Percentiles rank a stretch among this genome's conserved stretches.
Conservation (phyloP, 805 yeast genomes). For the Monosporozyma siamensis region DNA sequence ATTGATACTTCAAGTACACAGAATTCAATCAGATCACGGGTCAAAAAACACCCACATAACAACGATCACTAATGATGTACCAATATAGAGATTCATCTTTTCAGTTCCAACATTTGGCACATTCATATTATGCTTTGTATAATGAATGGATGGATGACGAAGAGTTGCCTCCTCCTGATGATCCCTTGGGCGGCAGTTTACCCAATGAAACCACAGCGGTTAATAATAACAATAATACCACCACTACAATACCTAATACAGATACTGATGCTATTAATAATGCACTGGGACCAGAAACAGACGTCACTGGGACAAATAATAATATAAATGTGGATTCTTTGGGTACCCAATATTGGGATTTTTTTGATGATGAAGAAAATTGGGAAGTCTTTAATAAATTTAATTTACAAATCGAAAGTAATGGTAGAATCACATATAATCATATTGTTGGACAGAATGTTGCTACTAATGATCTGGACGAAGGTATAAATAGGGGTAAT, state of each 20-base stretch:
- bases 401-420: slow-evolving; percentile 16
- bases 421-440: slow-evolving; percentile 12
- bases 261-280: not conserved
- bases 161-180: slow-evolving; percentile 23
- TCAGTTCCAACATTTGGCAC: slow-evolving; percentile 18
- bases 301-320: not conserved
- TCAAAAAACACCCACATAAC: too few relatives aligned
- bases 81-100: slow-evolving; percentile 21
- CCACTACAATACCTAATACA: not conserved
- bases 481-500: not conserved
- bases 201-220: not conserved
- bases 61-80: not conserved
- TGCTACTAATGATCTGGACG: too few relatives aligned
- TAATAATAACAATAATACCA: not conserved
- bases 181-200: not conserved
- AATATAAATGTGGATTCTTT: not conserved
- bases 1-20: too few relatives aligned
- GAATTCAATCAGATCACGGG: too few relatives aligned
- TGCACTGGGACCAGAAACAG: not conserved
- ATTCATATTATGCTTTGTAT: slow-evolving; percentile 21
- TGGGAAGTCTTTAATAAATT: slow-evolving; percentile 22
- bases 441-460: not conserved
- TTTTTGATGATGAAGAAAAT: slow-evolving; percentile 26
- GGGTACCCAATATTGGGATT: slow-evolving; percentile 23
- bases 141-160: slow-evolving; percentile 25